Evolutionary conservation across 2,329 filamentous ascomycete genomes (phyloP).

Genomic region (Pseudonectria foliicola): DNA sequence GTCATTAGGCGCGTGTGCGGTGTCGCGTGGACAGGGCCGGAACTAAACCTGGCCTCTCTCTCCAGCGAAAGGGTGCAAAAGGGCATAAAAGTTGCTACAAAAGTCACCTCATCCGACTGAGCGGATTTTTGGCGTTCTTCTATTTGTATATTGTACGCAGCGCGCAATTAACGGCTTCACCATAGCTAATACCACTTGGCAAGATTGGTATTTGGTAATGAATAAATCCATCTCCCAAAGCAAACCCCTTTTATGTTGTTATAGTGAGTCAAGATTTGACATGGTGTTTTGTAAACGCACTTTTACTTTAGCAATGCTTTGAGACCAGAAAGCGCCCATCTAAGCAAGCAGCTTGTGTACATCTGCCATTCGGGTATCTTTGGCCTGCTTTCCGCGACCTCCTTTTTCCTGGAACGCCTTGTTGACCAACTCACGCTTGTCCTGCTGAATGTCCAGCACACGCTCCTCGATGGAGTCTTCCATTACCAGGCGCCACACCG

Average conservation of each 20-base stretch:
- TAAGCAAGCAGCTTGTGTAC: slow-evolving; percentile 41
- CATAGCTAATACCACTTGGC: too few relatives aligned
- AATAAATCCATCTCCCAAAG: too few relatives aligned
- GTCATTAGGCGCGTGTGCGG: slow-evolving; percentile 6
- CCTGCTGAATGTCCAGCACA: slow-evolving; percentile 68
- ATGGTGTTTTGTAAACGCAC: too few relatives aligned
- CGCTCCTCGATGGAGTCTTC: slow-evolving; percentile 74
- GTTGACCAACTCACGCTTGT: slow-evolving; percentile 71
- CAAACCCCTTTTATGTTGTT: too few relatives aligned
- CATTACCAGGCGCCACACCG: slow-evolving; percentile 75
- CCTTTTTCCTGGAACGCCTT: slow-evolving; percentile 71
- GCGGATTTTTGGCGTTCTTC: neutral
- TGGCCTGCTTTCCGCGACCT: slow-evolving; percentile 42
- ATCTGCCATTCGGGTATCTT: slow-evolving; percentile 51
- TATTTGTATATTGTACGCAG: neutral
- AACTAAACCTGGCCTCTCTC: slow-evolving; percentile 5
- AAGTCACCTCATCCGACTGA: neutral
- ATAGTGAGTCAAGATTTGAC: too few relatives aligned
- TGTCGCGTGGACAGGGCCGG: slow-evolving; percentile 7
- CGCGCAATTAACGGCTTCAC: too few relatives aligned
- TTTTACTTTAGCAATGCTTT: neutral
- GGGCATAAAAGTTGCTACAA: slow-evolving; percentile 14
- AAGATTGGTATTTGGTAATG: too few relatives aligned
- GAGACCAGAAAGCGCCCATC: neutral
- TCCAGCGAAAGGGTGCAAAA: slow-evolving; percentile 1